Evolutionary conservation across 2,329 filamentous ascomycete species (phyloP).

Genomic region (Fusarium bulbicola): DNA sequence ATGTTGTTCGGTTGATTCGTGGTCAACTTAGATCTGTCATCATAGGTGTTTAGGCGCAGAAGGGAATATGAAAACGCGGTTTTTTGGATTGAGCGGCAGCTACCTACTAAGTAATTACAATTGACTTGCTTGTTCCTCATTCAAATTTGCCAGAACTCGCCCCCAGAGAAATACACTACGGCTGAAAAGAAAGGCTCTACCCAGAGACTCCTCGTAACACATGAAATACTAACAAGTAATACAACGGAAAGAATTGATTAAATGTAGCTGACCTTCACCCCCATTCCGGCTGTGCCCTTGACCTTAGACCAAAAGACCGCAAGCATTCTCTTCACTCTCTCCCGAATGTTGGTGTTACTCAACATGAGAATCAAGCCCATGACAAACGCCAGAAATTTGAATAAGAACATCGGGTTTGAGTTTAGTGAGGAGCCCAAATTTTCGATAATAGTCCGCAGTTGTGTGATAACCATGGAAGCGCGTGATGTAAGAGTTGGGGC

Average conservation of each 20-base stretch:
- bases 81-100: constrained; percentile 18
- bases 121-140: constrained; percentile 17
- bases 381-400: constrained; percentile 79
- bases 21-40: constrained; percentile 27
- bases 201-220: constrained; percentile 45
- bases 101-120: constrained; percentile 19
- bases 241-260: constrained; percentile 52
- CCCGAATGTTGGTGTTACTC: constrained; percentile 76
- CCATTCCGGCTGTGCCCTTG: constrained; percentile 89
- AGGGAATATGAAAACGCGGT: constrained; percentile 12
- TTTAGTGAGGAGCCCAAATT: constrained; percentile 60
- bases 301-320: constrained; percentile 82
- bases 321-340: constrained; percentile 75
- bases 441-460: constrained; percentile 61
- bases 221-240: constrained; percentile 36
- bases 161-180: constrained; percentile 23
- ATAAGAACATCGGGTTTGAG: constrained; percentile 65
- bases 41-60: constrained; percentile 37
- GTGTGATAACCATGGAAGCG: constrained; percentile 62
- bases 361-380: constrained; percentile 80
- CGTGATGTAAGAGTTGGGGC: constrained; percentile 55
- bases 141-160: constrained; percentile 23
- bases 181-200: constrained; percentile 26
- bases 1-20: constrained; percentile 22
- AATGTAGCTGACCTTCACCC: constrained; percentile 96